These are phyloP conservation scores for Chlorella sp. DNA, from an alignment of 139 green algal genomes.

Conservation along the genomic window DNA sequence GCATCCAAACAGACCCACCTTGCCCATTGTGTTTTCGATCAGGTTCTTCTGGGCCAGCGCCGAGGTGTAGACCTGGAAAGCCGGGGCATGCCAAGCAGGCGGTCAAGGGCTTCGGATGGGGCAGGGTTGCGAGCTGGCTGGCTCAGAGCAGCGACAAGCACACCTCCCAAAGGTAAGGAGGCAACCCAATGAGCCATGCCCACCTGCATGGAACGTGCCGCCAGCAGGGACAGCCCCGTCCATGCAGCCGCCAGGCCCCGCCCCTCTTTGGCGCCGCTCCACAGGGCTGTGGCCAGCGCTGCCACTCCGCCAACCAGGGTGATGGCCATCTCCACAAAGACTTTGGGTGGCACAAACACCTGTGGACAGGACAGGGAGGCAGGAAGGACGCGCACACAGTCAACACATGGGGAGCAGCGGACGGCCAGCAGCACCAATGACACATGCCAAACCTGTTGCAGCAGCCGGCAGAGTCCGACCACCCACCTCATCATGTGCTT, in stretches of 20 bases:
- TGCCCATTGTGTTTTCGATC: conserved; percentile 46
- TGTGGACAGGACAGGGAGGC: neutral
- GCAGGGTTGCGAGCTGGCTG: too few species aligned
- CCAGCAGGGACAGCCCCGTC: conserved; percentile 37
- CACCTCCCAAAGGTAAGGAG: too few species aligned
- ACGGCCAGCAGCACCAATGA: too few species aligned
- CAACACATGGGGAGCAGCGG: neutral
- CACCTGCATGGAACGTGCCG: conserved; percentile 3
- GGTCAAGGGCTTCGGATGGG: too few species aligned
- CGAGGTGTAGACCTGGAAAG: conserved; percentile 34
- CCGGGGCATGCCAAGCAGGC: too few species aligned
- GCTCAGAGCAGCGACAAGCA: too few species aligned
- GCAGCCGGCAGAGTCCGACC: too few species aligned
- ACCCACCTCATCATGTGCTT: too few species aligned
- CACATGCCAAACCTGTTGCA: too few species aligned
- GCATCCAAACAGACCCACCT: neutral
- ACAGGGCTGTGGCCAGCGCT: conserved; percentile 4
- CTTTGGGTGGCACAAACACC: conserved; percentile 47
- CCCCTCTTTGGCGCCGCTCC: neutral
- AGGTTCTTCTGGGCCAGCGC: conserved; percentile 3
- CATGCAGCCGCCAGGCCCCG: neutral
- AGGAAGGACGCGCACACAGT: neutral
- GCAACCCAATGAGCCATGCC: neutral
- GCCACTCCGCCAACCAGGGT: conserved; percentile 56
- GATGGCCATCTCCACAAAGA: conserved; percentile 60